These are phyloP conservation scores for Grammothele lineata DNA, from an alignment of 768 basidiomycete species.

Conservation along the genomic window DNA sequence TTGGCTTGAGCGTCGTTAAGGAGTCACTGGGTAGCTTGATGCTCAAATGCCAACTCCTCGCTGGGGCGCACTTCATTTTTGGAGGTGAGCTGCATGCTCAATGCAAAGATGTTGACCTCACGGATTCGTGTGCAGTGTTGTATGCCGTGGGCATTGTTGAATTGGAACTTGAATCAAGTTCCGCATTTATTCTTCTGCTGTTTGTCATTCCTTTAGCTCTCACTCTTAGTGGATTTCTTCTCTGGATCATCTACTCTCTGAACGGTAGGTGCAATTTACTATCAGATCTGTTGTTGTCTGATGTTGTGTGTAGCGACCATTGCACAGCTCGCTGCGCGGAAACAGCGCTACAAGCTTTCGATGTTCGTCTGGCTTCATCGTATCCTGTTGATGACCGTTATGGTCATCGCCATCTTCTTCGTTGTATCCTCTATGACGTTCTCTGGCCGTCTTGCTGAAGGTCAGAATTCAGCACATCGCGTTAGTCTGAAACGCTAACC, in stretches of 20 bases:
- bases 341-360: slow-evolving; percentile 78
- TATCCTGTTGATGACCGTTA: slow-evolving; percentile 77
- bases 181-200: slow-evolving; percentile 75
- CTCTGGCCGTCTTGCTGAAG: slow-evolving; percentile 88
- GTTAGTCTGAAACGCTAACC: not conserved
- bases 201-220: slow-evolving; percentile 95
- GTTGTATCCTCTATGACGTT: slow-evolving; percentile 89
- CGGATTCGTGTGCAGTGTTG: slow-evolving; percentile 47
- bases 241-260: slow-evolving; percentile 92
- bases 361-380: slow-evolving; percentile 90
- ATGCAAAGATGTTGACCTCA: not conserved
- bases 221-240: slow-evolving; percentile 90
- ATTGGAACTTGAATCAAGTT: slow-evolving; percentile 86
- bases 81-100: slow-evolving; percentile 60
- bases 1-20: slow-evolving; percentile 89
- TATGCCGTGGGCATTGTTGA: slow-evolving; percentile 96
- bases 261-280: slow-evolving; percentile 49
- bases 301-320: slow-evolving; percentile 64
- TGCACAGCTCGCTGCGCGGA: slow-evolving; percentile 75
- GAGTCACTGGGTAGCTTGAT: slow-evolving; percentile 84
- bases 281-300: slow-evolving; percentile 13
- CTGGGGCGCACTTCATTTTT: slow-evolving; percentile 86
- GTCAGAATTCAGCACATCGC: slow-evolving; percentile 33
- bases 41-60: slow-evolving; percentile 77
- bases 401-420: slow-evolving; percentile 86